These are phyloP conservation scores for Claviceps digitariae DNA, from an alignment of 2,329 filamentous ascomycete genomes.

Conservation along the genomic window DNA sequence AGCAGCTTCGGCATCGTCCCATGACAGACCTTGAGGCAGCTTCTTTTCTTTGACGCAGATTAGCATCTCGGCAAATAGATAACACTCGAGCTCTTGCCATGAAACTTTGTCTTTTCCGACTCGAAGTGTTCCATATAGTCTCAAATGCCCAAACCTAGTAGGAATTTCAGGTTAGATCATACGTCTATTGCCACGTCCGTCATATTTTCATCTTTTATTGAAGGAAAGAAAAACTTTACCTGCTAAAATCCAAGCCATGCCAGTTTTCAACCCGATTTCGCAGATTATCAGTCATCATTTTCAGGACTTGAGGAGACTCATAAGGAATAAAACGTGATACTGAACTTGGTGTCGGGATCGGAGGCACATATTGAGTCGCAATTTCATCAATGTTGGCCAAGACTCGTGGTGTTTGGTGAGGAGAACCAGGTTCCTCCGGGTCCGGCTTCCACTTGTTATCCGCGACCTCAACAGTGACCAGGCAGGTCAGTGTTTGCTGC, in stretches of 20 bases:
- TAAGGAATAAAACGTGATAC: conserved; percentile 52
- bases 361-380: conserved; percentile 31
- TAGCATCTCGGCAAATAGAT: conserved; percentile 95
- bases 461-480: conserved; percentile 86
- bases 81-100: conserved; percentile 97
- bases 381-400: conserved; percentile 36
- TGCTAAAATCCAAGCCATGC: conserved; percentile 87
- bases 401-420: conserved; percentile 27
- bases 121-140: conserved; percentile 75
- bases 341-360: conserved; percentile 41
- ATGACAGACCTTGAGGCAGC: conserved; percentile 36
- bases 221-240: conserved; percentile 33
- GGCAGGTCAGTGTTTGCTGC: conserved; percentile 86
- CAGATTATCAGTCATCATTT: conserved; percentile 76
- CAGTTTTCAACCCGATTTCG: conserved; percentile 90
- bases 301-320: conserved; percentile 62
- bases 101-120: conserved; percentile 93
- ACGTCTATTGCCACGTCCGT: neutral
- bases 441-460: conserved; percentile 85
- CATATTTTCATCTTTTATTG: no score
- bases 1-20: conserved; percentile 47
- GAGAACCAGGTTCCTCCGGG: conserved; percentile 59
- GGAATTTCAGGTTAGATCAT: conserved; percentile 6
- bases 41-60: conserved; percentile 99
- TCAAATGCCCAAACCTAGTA: conserved; percentile 72